Percentiles rank a stretch among this genome's conserved stretches.
Conservation (phyloP, 805 yeast species). For the Candida insectorum region DNA sequence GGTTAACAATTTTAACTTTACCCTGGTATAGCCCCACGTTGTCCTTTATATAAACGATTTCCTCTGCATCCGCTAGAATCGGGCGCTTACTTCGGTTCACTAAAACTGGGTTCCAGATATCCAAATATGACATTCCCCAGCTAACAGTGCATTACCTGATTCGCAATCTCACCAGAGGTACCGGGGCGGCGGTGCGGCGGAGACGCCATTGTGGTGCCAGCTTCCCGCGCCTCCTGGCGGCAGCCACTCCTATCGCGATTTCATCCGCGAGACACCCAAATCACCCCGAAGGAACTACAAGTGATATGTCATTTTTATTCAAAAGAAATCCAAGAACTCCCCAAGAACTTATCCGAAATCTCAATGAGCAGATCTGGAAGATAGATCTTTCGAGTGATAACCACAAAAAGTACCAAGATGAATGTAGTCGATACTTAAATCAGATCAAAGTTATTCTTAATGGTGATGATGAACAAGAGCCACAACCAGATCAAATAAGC, state of each 20-base stretch:
- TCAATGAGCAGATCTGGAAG: slow-evolving; percentile 70
- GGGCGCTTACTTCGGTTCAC: slow-evolving; percentile 40
- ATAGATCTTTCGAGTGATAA: slow-evolving; percentile 41
- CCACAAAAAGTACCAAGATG: slow-evolving; percentile 60
- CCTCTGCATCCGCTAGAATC: slow-evolving; percentile 29
- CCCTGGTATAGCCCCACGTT: slow-evolving; percentile 77
- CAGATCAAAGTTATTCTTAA: slow-evolving; percentile 65
- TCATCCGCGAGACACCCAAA: neutral
- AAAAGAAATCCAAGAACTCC: slow-evolving; percentile 90
- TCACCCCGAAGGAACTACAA: no score
- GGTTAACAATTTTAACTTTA: slow-evolving; percentile 54
- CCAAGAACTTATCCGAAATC: slow-evolving; percentile 70
- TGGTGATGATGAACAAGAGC: slow-evolving; percentile 64
- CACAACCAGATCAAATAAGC: slow-evolving; percentile 70
- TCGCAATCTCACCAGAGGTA: neutral
- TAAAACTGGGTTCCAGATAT: slow-evolving; percentile 24
- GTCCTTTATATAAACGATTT: slow-evolving; percentile 30
- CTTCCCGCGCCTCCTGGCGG: no score
- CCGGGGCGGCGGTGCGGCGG: no score
- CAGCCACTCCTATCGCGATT: neutral
- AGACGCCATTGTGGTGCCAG: no score
- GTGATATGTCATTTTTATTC: slow-evolving; percentile 85
- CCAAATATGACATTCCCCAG: neutral
- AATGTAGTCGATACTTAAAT: slow-evolving; percentile 58
- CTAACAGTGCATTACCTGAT: neutral